Evolutionary conservation across 768 basidiomycete species (phyloP), one percentile per base, ranked within the genome.

Genomic region (Russula sp.): DNA sequence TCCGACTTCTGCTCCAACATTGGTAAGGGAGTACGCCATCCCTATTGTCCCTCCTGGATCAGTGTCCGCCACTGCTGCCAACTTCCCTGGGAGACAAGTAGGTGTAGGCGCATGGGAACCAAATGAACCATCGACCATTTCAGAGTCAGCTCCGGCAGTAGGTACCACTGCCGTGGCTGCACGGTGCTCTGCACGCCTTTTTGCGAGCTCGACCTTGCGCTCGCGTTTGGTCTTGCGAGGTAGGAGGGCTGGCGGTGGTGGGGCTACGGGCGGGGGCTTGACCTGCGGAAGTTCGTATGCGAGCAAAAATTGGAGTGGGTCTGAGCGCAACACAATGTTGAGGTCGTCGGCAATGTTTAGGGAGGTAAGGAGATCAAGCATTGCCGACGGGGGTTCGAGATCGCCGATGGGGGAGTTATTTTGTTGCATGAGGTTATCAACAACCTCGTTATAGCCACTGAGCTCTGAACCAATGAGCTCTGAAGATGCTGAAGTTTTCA

Each of bases 301-400:
- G 71, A 94, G 84, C 10, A 97, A 73, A 0, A 88, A 85, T 0
- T 78, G 75, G 31, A 95, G 73, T 0, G 90, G 88, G 27, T 82
- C 78, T 2, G 79, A 72, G 52, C 80, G 74, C 6, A 91, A 73
- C 45, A 85, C 70, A 64, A 89, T 73, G 54, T 82, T 82, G 20
- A 82, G 73, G 14, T 80, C 79, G 8, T 82, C 77, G 62, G 80
- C 75, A 54, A 91, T 80, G 32, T 84, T 79, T n/a, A 71, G 71
- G 18, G 82, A 84, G 13, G 79, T 70, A 31, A 89, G 80, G 34
- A 87, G 77, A 14, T 82, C 75, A 1, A 94, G 76, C 7, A 82
- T 68, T 1, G 79, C 75, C 2, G 87, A 65, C 3, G 86, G 79
- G 1, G 89, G 85, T 72, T 95, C 94, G 27, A 95, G 80, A 69